Conservation (phyloP, 192 early-diverging fungal genomes). For the Chytriomyces sp. region DNA sequence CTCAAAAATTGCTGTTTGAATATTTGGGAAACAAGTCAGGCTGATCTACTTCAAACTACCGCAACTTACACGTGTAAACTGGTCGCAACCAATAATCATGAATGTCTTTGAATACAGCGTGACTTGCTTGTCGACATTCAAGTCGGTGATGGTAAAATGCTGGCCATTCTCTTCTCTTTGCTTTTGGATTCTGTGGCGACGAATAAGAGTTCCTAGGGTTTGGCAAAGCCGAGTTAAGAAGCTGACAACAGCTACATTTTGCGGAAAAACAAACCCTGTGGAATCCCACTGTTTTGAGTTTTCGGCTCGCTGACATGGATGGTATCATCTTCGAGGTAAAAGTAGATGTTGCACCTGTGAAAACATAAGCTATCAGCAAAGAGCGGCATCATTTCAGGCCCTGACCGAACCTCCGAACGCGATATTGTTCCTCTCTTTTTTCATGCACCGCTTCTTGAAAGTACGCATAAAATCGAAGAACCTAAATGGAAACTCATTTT, state of each 20-base stretch:
- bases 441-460: constrained; percentile 68
- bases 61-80: constrained; percentile 60
- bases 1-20: constrained; percentile 49
- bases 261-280: constrained; percentile 51
- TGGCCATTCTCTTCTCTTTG: constrained; percentile 47
- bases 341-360: constrained; percentile 63
- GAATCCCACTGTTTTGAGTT: constrained; percentile 62
- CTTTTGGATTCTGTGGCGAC: constrained; percentile 62
- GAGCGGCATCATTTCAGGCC: background rate
- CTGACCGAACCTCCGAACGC: constrained; percentile 54
- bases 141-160: constrained; percentile 60
- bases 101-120: constrained; percentile 65
- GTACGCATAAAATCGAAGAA: constrained; percentile 67
- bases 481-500: constrained; percentile 35
- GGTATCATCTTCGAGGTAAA: constrained; percentile 68
- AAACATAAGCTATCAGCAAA: background rate
- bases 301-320: constrained; percentile 68
- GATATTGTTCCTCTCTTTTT: constrained; percentile 61
- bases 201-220: constrained; percentile 57
- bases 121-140: constrained; percentile 63
- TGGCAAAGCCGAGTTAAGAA: background rate
- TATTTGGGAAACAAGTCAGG: background rate
- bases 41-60: background rate
- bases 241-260: background rate
- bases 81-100: constrained; percentile 66